Evolutionary conservation across 805 yeast species (phyloP), one percentile per base, ranked within the genome.

Genomic region (Suhomyces emberorum): DNA sequence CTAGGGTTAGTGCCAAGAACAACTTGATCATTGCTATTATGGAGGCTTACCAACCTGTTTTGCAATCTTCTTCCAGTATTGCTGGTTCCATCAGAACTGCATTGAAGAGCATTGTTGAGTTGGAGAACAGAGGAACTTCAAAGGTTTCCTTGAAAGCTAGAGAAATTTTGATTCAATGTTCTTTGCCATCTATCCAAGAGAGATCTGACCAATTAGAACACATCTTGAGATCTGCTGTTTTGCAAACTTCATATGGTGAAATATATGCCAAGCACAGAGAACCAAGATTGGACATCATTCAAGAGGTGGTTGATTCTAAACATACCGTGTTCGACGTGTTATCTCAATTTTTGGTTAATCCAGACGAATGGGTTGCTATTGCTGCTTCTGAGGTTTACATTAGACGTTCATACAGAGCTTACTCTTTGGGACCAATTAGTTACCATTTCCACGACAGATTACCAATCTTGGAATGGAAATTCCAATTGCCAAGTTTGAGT

Each of bases 351-450:
- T 78, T 93, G 65, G 78, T 76, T 37, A 84, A 87, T 50, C 55
- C 74, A 9, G 97, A 95, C 55, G 85, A 83, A 32, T 86, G 87
- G 74, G 91, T 93, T 42, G 84, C 91, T 3, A 77, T 91, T 47
- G 98, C 98, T 24, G 98, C 98, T 24, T 88, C 95, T 30, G 97
- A 93, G 65, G 95, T 93, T 41, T 93, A 93, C 63, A 82, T 89
- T 42, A 83, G 98, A 62, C 83, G 98, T 62, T 95, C 98, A 30
- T 93, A 89, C 72, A 81, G 98, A 55, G 98, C 98, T 25, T 93
- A 95, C 68, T 82, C 88, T 27, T 82, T 93, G 43, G 82, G 86
- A 37, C 83, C 81, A 45, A 76, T 95, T 36, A 66, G 70, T 37
- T 86, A 87, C 54, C 77, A 74, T 44, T 65, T 68, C 50, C 59